Percentiles rank a stretch among this genome's conserved stretches.
Evolutionary conservation across 2,329 filamentous ascomycete species (phyloP).

Genomic region (Penicillium sp.): DNA sequence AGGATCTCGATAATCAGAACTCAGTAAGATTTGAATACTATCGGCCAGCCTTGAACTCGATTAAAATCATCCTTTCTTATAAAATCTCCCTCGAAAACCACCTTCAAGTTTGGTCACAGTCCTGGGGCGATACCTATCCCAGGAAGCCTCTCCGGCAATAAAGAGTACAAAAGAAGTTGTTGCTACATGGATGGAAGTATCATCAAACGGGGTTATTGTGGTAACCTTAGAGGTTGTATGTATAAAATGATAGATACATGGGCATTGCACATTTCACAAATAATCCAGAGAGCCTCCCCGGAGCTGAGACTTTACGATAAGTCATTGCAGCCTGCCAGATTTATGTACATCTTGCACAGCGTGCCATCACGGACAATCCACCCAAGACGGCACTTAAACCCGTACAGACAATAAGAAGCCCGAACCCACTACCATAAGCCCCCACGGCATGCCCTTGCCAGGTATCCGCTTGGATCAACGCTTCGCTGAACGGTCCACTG

Average conservation of each 20-base stretch:
- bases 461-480: slow-evolving; percentile 26
- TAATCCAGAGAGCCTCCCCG: neutral
- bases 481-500: slow-evolving; percentile 55
- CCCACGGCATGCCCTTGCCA: slow-evolving; percentile 19
- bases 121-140: too few species aligned
- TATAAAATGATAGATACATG: neutral
- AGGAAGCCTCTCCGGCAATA: too few species aligned
- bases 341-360: slow-evolving; percentile 23
- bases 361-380: slow-evolving; percentile 28
- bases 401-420: slow-evolving; percentile 33
- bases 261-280: neutral
- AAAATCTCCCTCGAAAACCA: too few species aligned
- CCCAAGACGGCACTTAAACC: slow-evolving; percentile 30
- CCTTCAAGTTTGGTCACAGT: too few species aligned
- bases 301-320: neutral
- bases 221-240: too few species aligned
- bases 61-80: too few species aligned
- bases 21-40: neutral
- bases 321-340: neutral
- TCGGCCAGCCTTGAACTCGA: too few species aligned
- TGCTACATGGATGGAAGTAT: too few species aligned
- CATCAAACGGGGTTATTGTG: too few species aligned
- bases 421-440: slow-evolving; percentile 33
- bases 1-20: neutral
- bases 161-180: too few species aligned